These are phyloP conservation scores for Sugiyamaella novakii DNA, from an alignment of 1,139 yeast genomes.

Conservation along the genomic window DNA sequence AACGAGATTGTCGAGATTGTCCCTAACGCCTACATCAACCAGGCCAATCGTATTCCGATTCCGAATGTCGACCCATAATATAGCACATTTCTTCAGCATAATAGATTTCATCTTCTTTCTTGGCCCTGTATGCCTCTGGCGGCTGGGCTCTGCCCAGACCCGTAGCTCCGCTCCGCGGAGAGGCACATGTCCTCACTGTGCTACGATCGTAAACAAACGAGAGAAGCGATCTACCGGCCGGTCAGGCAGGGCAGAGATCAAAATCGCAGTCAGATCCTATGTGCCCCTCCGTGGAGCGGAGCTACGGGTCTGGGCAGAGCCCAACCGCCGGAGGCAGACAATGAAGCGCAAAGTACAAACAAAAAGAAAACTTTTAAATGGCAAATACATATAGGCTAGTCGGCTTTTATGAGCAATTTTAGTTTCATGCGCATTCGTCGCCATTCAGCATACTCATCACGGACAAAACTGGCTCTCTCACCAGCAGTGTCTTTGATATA, in stretches of 20 bases:
- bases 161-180: background rate
- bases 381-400: slow-evolving; percentile 22
- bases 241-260: too few species aligned
- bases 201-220: too few species aligned
- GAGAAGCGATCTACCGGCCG: too few species aligned
- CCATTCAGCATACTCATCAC: slow-evolving; percentile 42
- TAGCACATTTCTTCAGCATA: too few species aligned
- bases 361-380: slow-evolving; percentile 17
- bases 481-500: slow-evolving; percentile 45
- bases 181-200: too few species aligned
- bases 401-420: slow-evolving; percentile 37
- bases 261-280: too few species aligned
- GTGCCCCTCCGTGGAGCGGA: slow-evolving; percentile 6
- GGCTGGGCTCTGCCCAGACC: background rate
- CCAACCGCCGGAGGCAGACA: slow-evolving; percentile 13
- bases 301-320: slow-evolving; percentile 9
- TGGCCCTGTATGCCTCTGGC: background rate
- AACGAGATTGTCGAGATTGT: slow-evolving; percentile 84
- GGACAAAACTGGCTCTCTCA: slow-evolving; percentile 38
- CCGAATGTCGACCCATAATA: slow-evolving; percentile 33
- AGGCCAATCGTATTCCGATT: slow-evolving; percentile 58
- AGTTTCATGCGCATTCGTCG: slow-evolving; percentile 36
- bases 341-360: too few species aligned
- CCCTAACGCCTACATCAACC: slow-evolving; percentile 84
- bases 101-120: background rate